A percentile compares a stretch with the other conserved stretches of the same genome.
phyloP scores from a whole-genome alignment of 2,329 filamentous ascomycete species.

The Colletotrichum sp. region DNA sequence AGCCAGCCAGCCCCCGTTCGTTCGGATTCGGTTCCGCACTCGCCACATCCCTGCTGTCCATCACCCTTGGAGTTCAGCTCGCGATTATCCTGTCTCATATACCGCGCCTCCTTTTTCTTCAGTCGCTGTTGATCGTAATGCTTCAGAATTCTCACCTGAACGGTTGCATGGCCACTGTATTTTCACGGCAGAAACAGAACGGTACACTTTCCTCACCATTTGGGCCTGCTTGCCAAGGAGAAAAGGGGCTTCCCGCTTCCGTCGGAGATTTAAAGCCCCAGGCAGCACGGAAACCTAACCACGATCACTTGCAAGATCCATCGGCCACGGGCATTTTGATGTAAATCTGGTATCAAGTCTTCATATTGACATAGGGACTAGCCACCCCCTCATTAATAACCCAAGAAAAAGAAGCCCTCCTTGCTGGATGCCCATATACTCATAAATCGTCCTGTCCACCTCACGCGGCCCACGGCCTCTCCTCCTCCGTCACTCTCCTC shows the following conservation, averaged over 20 bases:
- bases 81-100: background rate
- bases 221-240: background rate
- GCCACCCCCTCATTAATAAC: background rate
- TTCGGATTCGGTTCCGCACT: background rate
- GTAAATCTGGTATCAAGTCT: background rate
- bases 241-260: background rate
- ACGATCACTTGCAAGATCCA: background rate
- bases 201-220: background rate
- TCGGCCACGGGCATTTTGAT: background rate
- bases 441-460: background rate
- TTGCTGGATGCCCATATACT: background rate
- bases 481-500: conserved; percentile 1
- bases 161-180: rapidly evolving
- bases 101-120: background rate
- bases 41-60: background rate
- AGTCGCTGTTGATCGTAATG: rapidly evolving
- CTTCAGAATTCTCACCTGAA: background rate
- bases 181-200: background rate
- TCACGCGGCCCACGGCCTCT: background rate
- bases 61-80: background rate
- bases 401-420: background rate
- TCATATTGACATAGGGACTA: background rate
- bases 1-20: background rate
- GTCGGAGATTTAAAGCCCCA: background rate
- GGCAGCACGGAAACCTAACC: background rate